phyloP scores from a whole-genome alignment of 306 rosid species.

The Lathyrus sativus region DNA sequence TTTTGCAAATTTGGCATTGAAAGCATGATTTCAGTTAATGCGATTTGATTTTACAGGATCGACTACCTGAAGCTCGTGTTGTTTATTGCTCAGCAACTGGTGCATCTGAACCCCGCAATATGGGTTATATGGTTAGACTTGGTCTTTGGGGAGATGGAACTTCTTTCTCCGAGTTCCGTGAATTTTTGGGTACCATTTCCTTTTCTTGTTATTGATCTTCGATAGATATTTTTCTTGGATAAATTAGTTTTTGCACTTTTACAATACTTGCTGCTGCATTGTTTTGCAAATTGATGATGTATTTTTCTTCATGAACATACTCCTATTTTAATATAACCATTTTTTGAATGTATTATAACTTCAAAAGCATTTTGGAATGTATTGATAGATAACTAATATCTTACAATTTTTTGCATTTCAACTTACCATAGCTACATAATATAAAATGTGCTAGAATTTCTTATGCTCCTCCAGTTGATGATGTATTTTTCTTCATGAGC shows the following conservation, averaged over 20 bases:
- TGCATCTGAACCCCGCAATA: constrained; percentile 96
- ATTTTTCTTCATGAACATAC: constrained; percentile 17
- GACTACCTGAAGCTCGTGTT: constrained; percentile 86
- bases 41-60: constrained; percentile 61
- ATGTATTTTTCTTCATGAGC: constrained; percentile 25
- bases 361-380: constrained; percentile 9
- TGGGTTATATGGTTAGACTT: constrained; percentile 99
- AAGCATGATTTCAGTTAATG: constrained; percentile 26
- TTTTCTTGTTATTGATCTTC: not conserved
- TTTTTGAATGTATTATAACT: constrained; percentile 8
- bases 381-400: constrained; percentile 6
- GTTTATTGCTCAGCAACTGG: constrained; percentile 98
- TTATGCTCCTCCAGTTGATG: constrained; percentile 28
- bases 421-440: not conserved
- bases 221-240: constrained; percentile 2
- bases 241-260: not conserved
- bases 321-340: constrained; percentile 10
- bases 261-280: constrained; percentile 25
- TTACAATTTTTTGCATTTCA: not conserved
- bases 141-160: constrained; percentile 99
- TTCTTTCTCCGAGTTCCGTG: constrained; percentile 78
- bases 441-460: constrained; percentile 14
- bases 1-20: constrained; percentile 27
- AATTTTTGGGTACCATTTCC: constrained; percentile 68
- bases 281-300: constrained; percentile 23